Evolutionary conservation across 2,329 filamentous ascomycete genomes (phyloP), one percentile per base, ranked within the genome.

Genomic region (Macroventuria anomochaeta): DNA sequence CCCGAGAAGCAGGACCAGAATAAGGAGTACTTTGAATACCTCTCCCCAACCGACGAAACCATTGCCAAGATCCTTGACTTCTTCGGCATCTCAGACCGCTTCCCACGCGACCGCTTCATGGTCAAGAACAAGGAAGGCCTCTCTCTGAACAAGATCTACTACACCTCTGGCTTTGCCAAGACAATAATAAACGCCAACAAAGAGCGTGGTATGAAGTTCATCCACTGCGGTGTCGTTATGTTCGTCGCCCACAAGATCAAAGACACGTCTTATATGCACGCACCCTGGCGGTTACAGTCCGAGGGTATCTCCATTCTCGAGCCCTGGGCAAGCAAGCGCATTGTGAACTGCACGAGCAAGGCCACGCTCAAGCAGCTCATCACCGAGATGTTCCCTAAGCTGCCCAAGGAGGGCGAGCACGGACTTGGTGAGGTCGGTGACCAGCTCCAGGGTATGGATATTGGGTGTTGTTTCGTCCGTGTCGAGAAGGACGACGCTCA

Each of bases 221-320:
- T 99, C 42, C 95, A 99, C 76, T 93, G 89, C 43, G 95, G 95
- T 60, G 93, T 99, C 28, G 96, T 96, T 79, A 97, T 97, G 91
- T 99, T 96, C 52, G 71, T 74, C 74, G 58, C 67, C 1, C 71
- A 74, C 57, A 70, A 69, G 53, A 95, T 97, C 81, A 96, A 96
- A 80, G 93, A 97, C 75, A 96, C 95, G 79, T 93, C 97, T 74
- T 92, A 97, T 69, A 89, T 91, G 0, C 93, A 96, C 55, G 89
- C 88, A 5, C 87, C 88, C 29, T 99, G 95, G 95, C 87, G 95
- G 39, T 95, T 99, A 65, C 95, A 99, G 80, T 90, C 88, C 11
- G 95, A 99, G 76, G 95, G 95, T 20, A 86, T 99, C 78, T 87
- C 89, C 8, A 92, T 99, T 62, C 81, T 97, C 29, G 90, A 96